These are phyloP conservation scores for Nakazawaea ishiwadae DNA, from an alignment of 805 yeast genomes.

Conservation along the genomic window DNA sequence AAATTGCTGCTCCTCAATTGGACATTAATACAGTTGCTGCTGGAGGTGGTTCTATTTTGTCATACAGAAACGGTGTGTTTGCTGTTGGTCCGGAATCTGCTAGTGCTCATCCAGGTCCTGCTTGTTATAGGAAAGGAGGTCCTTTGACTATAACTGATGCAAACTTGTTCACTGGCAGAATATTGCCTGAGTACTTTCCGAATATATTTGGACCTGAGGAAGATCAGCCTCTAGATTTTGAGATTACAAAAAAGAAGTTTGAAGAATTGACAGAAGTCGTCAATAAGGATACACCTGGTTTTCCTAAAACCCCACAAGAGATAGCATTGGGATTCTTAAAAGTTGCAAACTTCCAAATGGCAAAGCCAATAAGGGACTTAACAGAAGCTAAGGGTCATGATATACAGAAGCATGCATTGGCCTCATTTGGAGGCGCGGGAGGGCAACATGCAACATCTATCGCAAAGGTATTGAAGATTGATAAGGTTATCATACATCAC, in stretches of 20 bases:
- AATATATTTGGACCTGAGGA: slow-evolving; percentile 28
- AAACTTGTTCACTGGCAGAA: slow-evolving; percentile 26
- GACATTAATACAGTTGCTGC: slow-evolving; percentile 20
- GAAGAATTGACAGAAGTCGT: slow-evolving; percentile 23
- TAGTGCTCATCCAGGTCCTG: slow-evolving; percentile 30
- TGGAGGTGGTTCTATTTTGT: slow-evolving; percentile 18
- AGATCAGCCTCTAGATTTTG: slow-evolving; percentile 22
- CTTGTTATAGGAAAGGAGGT: slow-evolving; percentile 30
- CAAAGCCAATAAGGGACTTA: slow-evolving; percentile 29
- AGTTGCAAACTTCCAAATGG: slow-evolving; percentile 30
- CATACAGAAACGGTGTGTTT: slow-evolving; percentile 17
- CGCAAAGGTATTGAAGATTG: slow-evolving; percentile 26
- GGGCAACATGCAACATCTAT: slow-evolving; percentile 29
- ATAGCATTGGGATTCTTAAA: slow-evolving; percentile 29
- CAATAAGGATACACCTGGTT: slow-evolving; percentile 20
- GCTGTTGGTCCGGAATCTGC: slow-evolving; percentile 31
- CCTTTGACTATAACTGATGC: slow-evolving; percentile 31
- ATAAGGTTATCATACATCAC: slow-evolving; percentile 27
- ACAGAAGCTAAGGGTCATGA: slow-evolving; percentile 30
- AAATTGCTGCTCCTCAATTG: slow-evolving; percentile 25
- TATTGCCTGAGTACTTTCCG: slow-evolving; percentile 26
- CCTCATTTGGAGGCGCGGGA: slow-evolving; percentile 33
- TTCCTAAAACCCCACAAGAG: slow-evolving; percentile 23
- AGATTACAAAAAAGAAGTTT: slow-evolving; percentile 21
- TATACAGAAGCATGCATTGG: slow-evolving; percentile 28